Base-by-base conservation (phyloP, 139 green algal species). In the Tetradesmus obliquus region DNA sequence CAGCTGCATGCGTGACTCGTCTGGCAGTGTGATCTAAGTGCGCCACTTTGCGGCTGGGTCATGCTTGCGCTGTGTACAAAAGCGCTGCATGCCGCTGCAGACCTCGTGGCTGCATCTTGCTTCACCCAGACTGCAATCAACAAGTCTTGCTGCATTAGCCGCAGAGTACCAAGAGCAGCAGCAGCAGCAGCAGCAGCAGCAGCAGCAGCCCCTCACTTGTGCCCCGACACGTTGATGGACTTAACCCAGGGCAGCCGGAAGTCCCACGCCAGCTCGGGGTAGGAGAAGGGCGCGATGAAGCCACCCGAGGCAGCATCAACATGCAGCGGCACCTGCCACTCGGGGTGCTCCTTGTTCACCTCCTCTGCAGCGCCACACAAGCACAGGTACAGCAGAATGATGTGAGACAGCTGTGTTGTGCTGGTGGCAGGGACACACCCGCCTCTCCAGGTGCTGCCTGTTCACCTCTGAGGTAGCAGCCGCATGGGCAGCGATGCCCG, bases 251-350 rank as follows among this genome's bases (percentile, higher is more conserved):
- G 32, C 57, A 97, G 91, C 55, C 93, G 79, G 92, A 97, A 98
- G 94, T 97, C 96, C 84, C 95, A 98, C 13, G 88, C 88, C 9
- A 97, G 81, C 84, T 97, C 94, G 8, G 96, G 95, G 87, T 94
- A 94, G 51, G 96, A n/a, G 90, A 98, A 98, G 76, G 96, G 96
- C 12, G 96, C 96, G 19, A 97, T 91, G 82, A 98, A 96, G 24
- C 88, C 96, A 32, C 96, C 96, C 13, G 69, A 93, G n/a, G 96
- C 96, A 55, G 88, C 96, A 82, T 98, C 96, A 51, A 98, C 94
- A 86, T 98, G 96, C 58, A 98, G 96, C 1, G 22, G 45, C 24
- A 98, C 87, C 32, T 94, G 82, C 92, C 92, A 95, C 5, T 91
- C 95, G 69, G 32, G 32, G n/a, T 94, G 94, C 71, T 91, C 83